Evolutionary conservation across 2,329 filamentous ascomycete species (phyloP), one percentile per base, ranked within the genome.

Genomic region (Rhexocercosporidium sp.): DNA sequence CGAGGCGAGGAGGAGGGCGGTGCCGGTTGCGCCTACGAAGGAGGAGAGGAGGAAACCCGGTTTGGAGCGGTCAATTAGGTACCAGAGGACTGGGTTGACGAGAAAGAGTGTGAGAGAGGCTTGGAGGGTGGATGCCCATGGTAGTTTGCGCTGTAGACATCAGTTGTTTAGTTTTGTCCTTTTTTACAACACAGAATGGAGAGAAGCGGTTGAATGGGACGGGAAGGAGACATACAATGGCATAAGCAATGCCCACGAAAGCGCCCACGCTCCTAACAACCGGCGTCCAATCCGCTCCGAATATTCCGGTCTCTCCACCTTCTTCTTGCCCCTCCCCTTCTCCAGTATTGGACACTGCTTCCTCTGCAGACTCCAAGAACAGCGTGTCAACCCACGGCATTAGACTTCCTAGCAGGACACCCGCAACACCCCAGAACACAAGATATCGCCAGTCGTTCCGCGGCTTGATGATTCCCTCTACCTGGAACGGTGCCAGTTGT

Each of bases 111-210:
- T 96, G 29, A 96, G 80, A 0, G 94, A 96, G 22, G 96, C 89
- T 79, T 99, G 96, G n/a, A 97, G 88, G 1, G 94, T 96, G 9
- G 94, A 97, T 74, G 94, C 87, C 96, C 96, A 99, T 0, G 93
- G 92, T 11, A 97, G 87, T 79, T 92, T 93, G 71, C 96, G 90
- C 93, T 96, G 57, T 57, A 44, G 57, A 51, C 22, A 22, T 16
- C n/a, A 31, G 64, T 66, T 70, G 31, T 71, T 67, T 67, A 66
- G 62, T 18, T 20, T 57, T 8, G 6, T 39, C 20, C 31, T 9
- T 44, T 65, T 46, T 11, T 46, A 14, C 22, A n/a, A 16, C 25
- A 34, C n/a, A 31, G 20, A 34, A 39, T 16, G 16, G 31, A 47
- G 53, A n/a, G 20, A 49, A n/a, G 1, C 27, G 63, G 39, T 9